A percentile compares a stretch with the other conserved stretches of the same genome.
These are phyloP conservation scores for Boechera divaricarpa DNA, from an alignment of 345 rosid genomes.

Conservation along the genomic window DNA sequence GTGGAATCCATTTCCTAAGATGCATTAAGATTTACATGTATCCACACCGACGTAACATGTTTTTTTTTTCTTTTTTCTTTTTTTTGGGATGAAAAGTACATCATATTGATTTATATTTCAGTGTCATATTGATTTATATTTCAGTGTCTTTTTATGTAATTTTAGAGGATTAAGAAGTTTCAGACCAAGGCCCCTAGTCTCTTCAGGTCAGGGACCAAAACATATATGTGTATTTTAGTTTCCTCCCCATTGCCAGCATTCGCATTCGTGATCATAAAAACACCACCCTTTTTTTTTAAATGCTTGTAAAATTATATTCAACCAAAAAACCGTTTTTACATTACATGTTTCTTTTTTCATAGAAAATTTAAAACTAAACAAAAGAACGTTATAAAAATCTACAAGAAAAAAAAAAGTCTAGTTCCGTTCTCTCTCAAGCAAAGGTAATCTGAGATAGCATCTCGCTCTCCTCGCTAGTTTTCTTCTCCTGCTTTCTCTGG, in stretches of 20 bases:
- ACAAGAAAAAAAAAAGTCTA: too few species aligned
- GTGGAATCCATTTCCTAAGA: conserved; percentile 24
- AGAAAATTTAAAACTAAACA: too few species aligned
- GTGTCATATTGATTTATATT: neutral
- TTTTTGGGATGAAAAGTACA: neutral
- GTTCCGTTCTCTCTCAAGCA: too few species aligned
- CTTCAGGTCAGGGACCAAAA: neutral
- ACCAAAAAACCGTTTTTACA: too few species aligned
- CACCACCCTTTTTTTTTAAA: too few species aligned
- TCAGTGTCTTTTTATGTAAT: neutral
- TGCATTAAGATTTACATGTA: neutral
- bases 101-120: neutral
- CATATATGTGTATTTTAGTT: neutral
- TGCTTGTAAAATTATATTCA: too few species aligned
- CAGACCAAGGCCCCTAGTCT: neutral
- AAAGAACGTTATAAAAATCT: too few species aligned
- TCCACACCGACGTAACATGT: conserved; percentile 14
- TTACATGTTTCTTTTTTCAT: too few species aligned
- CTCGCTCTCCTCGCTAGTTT: too few species aligned
- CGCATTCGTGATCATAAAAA: neutral
- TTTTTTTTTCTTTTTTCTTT: neutral
- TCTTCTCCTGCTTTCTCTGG: too few species aligned
- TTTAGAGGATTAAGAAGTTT: neutral
- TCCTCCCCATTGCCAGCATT: neutral
- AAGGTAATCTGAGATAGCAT: too few species aligned